These are phyloP conservation scores for Phaeolepiota aurea DNA, from an alignment of 768 basidiomycete genomes.

Conservation along the genomic window DNA sequence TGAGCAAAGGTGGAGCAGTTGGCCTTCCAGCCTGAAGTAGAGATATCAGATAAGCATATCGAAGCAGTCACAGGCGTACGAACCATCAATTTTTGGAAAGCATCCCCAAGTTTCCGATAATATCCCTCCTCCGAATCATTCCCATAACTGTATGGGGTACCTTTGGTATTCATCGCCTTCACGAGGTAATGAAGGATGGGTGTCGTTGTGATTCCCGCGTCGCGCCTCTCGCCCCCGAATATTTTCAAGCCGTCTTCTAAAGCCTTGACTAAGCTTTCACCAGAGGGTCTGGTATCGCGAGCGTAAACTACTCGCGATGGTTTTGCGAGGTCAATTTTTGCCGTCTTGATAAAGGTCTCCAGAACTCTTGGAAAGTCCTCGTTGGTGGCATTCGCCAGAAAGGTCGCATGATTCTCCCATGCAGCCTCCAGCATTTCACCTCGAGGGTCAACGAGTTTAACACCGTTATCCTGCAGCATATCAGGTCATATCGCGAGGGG, in stretches of 20 bases:
- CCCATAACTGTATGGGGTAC: slow-evolving; percentile 70
- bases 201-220: slow-evolving; percentile 86
- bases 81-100: slow-evolving; percentile 86
- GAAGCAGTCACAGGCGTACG: slow-evolving; percentile 18
- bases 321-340: slow-evolving; percentile 71
- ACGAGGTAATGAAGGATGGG: slow-evolving; percentile 96
- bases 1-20: slow-evolving; percentile 49
- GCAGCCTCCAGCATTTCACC: slow-evolving; percentile 95
- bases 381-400: slow-evolving; percentile 71
- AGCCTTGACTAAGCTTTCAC: slow-evolving; percentile 63
- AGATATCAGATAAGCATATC: slow-evolving; percentile 3
- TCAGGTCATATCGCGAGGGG: slow-evolving; percentile 5
- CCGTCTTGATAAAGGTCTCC: slow-evolving; percentile 45
- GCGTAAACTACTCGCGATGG: slow-evolving; percentile 86
- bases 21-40: slow-evolving; percentile 47
- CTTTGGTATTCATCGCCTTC: slow-evolving; percentile 80
- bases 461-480: slow-evolving; percentile 82
- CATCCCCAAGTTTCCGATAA: slow-evolving; percentile 66
- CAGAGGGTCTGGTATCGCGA: slow-evolving; percentile 88
- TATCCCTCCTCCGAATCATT: slow-evolving; percentile 79
- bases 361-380: slow-evolving; percentile 66
- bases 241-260: slow-evolving; percentile 78
- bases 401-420: slow-evolving; percentile 88
- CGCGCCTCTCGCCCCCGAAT: slow-evolving; percentile 56
- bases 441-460: slow-evolving; percentile 93